Conservation (phyloP, 2,329 filamentous ascomycete species). For the Penicillium sp. region DNA sequence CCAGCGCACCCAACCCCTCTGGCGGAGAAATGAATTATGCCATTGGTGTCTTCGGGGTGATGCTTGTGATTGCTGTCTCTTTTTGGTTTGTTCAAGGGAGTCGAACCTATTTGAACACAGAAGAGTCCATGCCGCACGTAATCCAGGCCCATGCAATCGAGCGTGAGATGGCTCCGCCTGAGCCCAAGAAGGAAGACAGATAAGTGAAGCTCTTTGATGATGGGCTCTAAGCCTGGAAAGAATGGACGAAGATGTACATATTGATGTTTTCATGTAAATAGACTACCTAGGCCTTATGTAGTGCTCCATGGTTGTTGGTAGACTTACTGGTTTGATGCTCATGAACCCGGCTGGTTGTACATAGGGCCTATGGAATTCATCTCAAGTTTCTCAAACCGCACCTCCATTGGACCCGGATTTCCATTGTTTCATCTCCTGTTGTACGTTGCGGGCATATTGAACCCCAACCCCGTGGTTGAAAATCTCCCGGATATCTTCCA, state of each 20-base stretch:
- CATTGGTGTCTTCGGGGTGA: conserved; percentile 58
- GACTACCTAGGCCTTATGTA: too few relatives aligned
- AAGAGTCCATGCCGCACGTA: conserved; percentile 19
- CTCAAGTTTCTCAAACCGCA: background rate
- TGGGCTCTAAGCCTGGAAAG: too few relatives aligned
- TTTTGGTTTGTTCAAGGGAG: conserved; percentile 56
- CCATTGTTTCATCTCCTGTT: background rate
- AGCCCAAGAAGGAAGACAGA: conserved; percentile 3
- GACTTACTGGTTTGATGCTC: too few relatives aligned
- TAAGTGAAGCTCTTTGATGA: background rate
- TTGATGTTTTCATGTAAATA: too few relatives aligned
- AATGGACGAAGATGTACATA: too few relatives aligned
- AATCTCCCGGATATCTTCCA: conserved; percentile 11
- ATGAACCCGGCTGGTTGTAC: background rate
- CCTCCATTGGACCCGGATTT: background rate
- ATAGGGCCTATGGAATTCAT: background rate
- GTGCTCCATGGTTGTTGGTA: too few relatives aligned
- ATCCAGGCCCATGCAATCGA: conserved; percentile 16
- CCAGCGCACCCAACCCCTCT: conserved; percentile 46
- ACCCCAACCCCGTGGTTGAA: conserved; percentile 4
- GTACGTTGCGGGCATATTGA: background rate
- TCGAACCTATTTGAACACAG: conserved; percentile 35
- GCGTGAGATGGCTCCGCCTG: conserved; percentile 1
- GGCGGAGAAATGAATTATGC: conserved; percentile 59
- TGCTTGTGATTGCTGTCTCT: conserved; percentile 51